These are phyloP conservation scores for Nannochloris sp. DNA, from an alignment of 139 green algal species.

Conservation along the genomic window DNA sequence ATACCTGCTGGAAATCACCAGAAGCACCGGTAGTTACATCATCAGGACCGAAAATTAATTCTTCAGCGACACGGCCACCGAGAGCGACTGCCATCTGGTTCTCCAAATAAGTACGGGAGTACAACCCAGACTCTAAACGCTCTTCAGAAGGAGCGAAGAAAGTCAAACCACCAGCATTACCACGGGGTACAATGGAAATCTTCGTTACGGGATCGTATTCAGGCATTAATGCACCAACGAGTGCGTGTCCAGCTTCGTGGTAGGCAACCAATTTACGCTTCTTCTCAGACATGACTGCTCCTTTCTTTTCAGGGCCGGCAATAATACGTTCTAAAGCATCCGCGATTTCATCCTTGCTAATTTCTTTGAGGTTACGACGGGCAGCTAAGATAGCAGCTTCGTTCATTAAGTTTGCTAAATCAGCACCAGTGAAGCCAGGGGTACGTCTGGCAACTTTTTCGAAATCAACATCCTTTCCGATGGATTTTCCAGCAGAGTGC, in stretches of 20 bases:
- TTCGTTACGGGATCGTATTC: slow-evolving; percentile 99
- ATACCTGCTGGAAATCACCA: slow-evolving; percentile 85
- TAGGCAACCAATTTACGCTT: slow-evolving; percentile 97
- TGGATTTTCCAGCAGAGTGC: slow-evolving; percentile 90
- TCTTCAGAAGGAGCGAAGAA: slow-evolving; percentile 91
- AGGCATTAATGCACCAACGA: slow-evolving; percentile 96
- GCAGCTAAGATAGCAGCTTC: slow-evolving; percentile 98
- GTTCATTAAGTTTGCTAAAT: slow-evolving; percentile 99
- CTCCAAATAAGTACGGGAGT: slow-evolving; percentile 50
- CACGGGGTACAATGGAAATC: slow-evolving; percentile 97
- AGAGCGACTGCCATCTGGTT: slow-evolving; percentile 85
- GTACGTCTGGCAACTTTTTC: slow-evolving; percentile 95
- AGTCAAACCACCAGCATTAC: slow-evolving; percentile 87
- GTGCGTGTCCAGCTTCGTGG: slow-evolving; percentile 90
- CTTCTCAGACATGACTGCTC: slow-evolving; percentile 88
- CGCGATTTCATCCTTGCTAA: slow-evolving; percentile 98
- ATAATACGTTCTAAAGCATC: slow-evolving; percentile 98
- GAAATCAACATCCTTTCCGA: slow-evolving; percentile 95
- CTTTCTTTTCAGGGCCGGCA: slow-evolving; percentile 98
- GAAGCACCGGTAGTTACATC: slow-evolving; percentile 94
- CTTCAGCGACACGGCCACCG: slow-evolving; percentile 94
- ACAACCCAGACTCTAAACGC: slow-evolving; percentile 84
- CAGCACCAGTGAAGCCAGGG: slow-evolving; percentile 80
- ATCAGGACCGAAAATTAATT: slow-evolving; percentile 97
- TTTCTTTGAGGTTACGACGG: slow-evolving; percentile 90